Conservation (phyloP, 768 basidiomycete genomes). For the Pleurotus tuoliensis region DNA sequence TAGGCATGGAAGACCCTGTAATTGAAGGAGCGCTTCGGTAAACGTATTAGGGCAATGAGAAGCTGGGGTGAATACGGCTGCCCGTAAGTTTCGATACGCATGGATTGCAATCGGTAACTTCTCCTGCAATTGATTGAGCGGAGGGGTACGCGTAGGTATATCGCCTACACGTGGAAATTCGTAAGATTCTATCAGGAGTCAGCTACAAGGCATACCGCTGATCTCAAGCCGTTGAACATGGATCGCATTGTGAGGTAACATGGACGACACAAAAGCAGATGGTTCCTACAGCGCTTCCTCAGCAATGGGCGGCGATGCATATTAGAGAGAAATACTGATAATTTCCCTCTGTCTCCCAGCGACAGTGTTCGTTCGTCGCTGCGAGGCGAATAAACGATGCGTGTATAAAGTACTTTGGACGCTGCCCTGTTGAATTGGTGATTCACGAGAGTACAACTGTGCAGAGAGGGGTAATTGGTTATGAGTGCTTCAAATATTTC, state of each 20-base stretch:
- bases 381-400: constrained; percentile 37
- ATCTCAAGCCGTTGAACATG: constrained; percentile 42
- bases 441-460: constrained; percentile 40
- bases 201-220: constrained; percentile 29
- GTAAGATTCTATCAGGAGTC: constrained; percentile 5
- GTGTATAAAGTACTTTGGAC: constrained; percentile 40
- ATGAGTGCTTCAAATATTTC: constrained; percentile 27
- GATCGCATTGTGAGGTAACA: constrained; percentile 31
- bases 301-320: neutral
- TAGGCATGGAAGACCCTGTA: constrained; percentile 18
- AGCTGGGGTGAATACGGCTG: constrained; percentile 28
- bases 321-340: neutral
- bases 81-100: constrained; percentile 28
- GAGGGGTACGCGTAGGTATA: constrained; percentile 21
- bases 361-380: constrained; percentile 22
- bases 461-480: constrained; percentile 33
- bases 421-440: constrained; percentile 41
- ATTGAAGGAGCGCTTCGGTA: constrained; percentile 19
- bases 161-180: constrained; percentile 4
- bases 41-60: constrained; percentile 33
- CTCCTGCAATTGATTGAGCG: constrained; percentile 24
- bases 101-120: constrained; percentile 24
- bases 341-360: constrained; percentile 28
- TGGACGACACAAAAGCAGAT: constrained; percentile 37
- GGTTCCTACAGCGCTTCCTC: constrained; percentile 20